A percentile compares a stretch with the other conserved stretches of the same genome.
phyloP scores from a whole-genome alignment of 2,329 filamentous ascomycete genomes.

The Cryphonectria japonica region DNA sequence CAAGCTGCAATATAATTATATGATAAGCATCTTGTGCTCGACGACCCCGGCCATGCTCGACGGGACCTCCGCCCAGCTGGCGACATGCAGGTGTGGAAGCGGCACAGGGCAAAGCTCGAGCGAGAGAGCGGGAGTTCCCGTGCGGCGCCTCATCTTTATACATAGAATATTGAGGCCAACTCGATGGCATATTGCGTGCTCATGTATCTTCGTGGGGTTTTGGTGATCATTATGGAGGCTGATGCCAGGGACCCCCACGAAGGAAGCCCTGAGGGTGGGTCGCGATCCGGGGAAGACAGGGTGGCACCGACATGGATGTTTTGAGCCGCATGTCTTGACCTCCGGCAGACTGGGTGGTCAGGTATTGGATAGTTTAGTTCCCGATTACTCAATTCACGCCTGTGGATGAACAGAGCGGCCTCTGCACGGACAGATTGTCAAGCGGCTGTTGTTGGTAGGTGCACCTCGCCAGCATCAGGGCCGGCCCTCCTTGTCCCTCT shows the following conservation, averaged over 20 bases:
- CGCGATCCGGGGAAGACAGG: constrained; percentile 15
- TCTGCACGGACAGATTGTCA: background rate
- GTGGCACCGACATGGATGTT: constrained; percentile 16
- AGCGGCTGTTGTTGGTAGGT: background rate
- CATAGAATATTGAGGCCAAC: constrained; percentile 17
- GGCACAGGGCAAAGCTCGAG: background rate
- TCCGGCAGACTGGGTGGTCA: background rate
- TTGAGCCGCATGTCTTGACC: constrained; percentile 20
- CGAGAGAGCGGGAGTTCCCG: constrained; percentile 20
- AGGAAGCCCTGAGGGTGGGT: constrained; percentile 9
- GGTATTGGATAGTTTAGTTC: background rate
- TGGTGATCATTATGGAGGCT: constrained; percentile 19
- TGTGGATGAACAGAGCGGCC: background rate
- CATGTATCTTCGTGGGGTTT: constrained; percentile 25
- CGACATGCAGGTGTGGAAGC: background rate
- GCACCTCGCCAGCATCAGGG: background rate
- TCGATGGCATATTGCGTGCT: constrained; percentile 23
- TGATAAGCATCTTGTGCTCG: background rate
- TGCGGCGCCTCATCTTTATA: constrained; percentile 7
- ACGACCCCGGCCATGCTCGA: background rate
- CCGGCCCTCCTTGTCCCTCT: too few relatives aligned
- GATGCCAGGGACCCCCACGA: constrained; percentile 23
- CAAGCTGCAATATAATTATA: too few relatives aligned
- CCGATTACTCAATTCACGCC: background rate
- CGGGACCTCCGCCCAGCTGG: background rate